Evolutionary conservation across 1,139 yeast genomes (phyloP).

Genomic region (Magnusiomyces paraingens): DNA sequence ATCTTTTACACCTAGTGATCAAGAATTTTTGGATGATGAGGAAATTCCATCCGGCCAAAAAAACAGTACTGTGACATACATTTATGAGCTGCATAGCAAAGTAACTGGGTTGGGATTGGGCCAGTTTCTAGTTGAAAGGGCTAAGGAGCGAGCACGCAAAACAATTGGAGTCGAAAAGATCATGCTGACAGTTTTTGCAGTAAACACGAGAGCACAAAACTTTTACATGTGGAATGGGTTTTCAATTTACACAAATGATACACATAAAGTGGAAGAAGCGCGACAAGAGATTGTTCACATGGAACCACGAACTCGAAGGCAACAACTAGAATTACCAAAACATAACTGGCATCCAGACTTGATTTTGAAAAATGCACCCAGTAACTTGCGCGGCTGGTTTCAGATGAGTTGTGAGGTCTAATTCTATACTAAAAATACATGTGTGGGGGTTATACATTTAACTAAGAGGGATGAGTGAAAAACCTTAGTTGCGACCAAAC

Average conservation of each 20-base stretch:
- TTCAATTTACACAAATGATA: constrained; percentile 7
- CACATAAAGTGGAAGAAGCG: background rate
- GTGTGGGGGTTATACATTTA: too few relatives aligned
- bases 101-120: constrained; percentile 35
- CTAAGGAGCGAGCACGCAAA: constrained; percentile 11
- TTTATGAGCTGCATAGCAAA: constrained; percentile 49
- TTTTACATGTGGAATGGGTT: constrained; percentile 26
- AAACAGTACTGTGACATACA: constrained; percentile 39
- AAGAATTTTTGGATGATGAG: constrained; percentile 9
- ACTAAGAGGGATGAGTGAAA: too few relatives aligned
- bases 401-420: too few relatives aligned
- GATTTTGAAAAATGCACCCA: too few relatives aligned
- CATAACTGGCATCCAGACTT: too few relatives aligned
- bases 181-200: constrained; percentile 27
- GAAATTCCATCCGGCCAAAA: constrained; percentile 23
- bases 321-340: too few relatives aligned
- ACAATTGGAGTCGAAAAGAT: constrained; percentile 13
- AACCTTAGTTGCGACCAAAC: constrained; percentile 8
- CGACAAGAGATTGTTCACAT: too few relatives aligned
- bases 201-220: constrained; percentile 24
- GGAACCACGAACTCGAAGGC: too few relatives aligned
- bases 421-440: too few relatives aligned
- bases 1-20: constrained; percentile 37
- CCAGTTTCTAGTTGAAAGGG: constrained; percentile 30
- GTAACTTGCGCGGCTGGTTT: too few relatives aligned